Base-by-base conservation (phyloP, 1,284 basidiomycete genomes). In the Kwoniella shivajii region DNA sequence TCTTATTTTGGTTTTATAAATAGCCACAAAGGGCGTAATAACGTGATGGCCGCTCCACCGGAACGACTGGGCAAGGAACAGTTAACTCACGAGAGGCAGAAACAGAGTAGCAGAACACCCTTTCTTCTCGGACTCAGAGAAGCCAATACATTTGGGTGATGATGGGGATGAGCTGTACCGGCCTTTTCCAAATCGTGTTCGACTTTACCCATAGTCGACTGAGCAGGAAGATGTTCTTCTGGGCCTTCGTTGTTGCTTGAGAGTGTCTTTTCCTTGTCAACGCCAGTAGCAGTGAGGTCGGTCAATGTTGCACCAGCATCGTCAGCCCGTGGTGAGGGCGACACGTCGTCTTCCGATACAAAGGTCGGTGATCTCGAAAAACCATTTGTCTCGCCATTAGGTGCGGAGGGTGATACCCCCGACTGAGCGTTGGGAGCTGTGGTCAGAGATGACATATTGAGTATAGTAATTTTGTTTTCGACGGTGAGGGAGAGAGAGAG, bases 101-200 rank as follows among this genome's bases (percentile, higher is more conserved):
- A 76, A 55, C 66, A 67, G 5, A 73, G 39, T 1, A 73, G 46
- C 6, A 76, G 63, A 27, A 73, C 30, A 47, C 51, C 66, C 60
- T 76, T 75, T 37, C 65, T 52, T 18, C 53, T 53, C 0, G 55
- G 14, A 1, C 64, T 60, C 18, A 75, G 50, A 13, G 47, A n/a
- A 5, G 71, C 51, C 14, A 75, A 61, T 0, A 56, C 60, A 31
- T 66, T 68, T 30, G 60, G 33, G 27, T 34, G 53, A 20, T 54
- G 54, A 22, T 56, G 50, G 5, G 57, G 46, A 7, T 54, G 38
- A 26, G 33, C 45, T 27, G 53, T 50, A 30, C 57, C 56, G 11
- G 51, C 44, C 6, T 29, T 41, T 31, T 56, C 47, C 49, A 54
- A 29, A 9, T 56, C 54, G 22, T 43, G 36, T 27, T 57, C 56